These are phyloP conservation scores for Pistacia atlantica DNA, from an alignment of 345 rosid species.

Conservation along the genomic window DNA sequence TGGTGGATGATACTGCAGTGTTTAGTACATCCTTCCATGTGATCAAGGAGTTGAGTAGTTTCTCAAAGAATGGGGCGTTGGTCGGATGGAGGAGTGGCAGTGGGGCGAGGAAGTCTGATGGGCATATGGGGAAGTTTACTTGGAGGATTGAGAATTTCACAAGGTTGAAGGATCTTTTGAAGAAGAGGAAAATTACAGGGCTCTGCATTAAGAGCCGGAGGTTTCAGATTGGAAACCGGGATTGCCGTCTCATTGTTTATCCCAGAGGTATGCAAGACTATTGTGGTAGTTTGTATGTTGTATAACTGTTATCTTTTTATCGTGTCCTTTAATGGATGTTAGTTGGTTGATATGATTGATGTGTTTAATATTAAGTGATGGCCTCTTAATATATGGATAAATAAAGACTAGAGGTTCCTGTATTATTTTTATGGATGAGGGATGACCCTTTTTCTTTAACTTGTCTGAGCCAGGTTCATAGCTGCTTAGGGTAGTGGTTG, in stretches of 20 bases:
- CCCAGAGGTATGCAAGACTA: constrained; percentile 80
- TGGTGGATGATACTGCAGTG: constrained; percentile 84
- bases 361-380: neutral
- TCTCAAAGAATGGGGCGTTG: constrained; percentile 61
- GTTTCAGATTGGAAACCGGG: constrained; percentile 98
- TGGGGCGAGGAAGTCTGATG: constrained; percentile 84
- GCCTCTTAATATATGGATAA: neutral
- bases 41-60: constrained; percentile 81
- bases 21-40: constrained; percentile 95
- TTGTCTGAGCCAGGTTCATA: constrained; percentile 19
- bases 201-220: constrained; percentile 96
- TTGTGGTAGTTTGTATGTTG: constrained; percentile 5
- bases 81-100: constrained; percentile 62
- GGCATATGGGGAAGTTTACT: constrained; percentile 81
- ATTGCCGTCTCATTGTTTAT: constrained; percentile 97
- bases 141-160: constrained; percentile 97
- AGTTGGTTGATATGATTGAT: neutral
- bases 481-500: constrained; percentile 16
- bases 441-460: constrained; percentile 13
- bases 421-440: neutral
- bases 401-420: constrained; percentile 1
- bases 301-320: neutral
- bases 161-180: constrained; percentile 86
- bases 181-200: constrained; percentile 97
- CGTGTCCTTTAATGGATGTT: neutral